A percentile compares a stretch with the other conserved stretches of the same genome.
phyloP scores from a whole-genome alignment of 768 basidiomycete genomes.

The Amanita phalloides region DNA sequence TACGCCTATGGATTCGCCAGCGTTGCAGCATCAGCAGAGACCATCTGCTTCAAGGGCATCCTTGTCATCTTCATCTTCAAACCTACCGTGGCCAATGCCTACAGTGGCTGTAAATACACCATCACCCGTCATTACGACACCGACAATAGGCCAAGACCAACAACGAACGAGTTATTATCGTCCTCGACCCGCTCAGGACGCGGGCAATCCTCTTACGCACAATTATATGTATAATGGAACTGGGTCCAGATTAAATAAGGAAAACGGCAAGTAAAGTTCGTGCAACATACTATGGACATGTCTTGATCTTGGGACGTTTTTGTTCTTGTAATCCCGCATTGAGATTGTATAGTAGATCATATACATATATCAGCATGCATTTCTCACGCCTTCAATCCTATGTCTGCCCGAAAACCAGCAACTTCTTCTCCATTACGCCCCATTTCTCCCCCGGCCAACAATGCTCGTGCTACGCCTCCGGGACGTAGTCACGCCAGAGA shows the following conservation, averaged over 20 bases:
- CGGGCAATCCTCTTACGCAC: slow-evolving; percentile 17
- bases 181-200: slow-evolving; percentile 22
- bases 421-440: slow-evolving; percentile 37
- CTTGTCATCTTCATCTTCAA: slow-evolving; percentile 16
- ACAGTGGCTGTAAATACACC: slow-evolving; percentile 52
- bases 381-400: background rate
- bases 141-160: slow-evolving; percentile 26
- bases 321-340: background rate
- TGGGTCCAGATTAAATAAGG: slow-evolving; percentile 16
- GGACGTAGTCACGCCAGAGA: slow-evolving; percentile 60
- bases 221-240: slow-evolving; percentile 36
- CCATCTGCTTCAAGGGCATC: slow-evolving; percentile 23
- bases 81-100: slow-evolving; percentile 63
- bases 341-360: background rate
- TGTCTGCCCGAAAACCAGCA: slow-evolving; percentile 9
- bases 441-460: slow-evolving; percentile 14
- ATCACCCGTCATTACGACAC: slow-evolving; percentile 41
- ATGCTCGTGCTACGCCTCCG: slow-evolving; percentile 14
- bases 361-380: background rate
- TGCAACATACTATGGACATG: background rate
- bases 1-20: slow-evolving; percentile 42
- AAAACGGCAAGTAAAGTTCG: slow-evolving; percentile 19
- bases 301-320: slow-evolving; percentile 5
- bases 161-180: slow-evolving; percentile 47
- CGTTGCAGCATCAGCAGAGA: slow-evolving; percentile 31